phyloP scores from a whole-genome alignment of 371 early-diverging fungal genomes.

The Mortierella sp. region DNA sequence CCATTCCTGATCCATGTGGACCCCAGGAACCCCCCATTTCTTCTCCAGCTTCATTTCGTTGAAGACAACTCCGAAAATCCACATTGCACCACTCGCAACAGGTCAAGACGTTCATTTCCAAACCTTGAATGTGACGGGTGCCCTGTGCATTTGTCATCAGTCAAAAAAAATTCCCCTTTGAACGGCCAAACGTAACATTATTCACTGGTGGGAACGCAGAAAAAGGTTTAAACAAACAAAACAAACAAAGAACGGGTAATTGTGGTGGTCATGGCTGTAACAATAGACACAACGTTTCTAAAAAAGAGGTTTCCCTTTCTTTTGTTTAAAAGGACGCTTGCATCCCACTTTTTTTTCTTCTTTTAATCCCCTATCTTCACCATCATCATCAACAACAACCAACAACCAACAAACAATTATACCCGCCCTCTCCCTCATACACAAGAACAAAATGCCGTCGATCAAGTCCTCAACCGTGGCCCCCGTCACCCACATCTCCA shows the following conservation, averaged over 20 bases:
- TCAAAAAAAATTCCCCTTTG: not conserved
- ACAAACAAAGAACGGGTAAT: not conserved
- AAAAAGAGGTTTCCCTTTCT: not conserved
- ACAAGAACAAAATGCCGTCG: not conserved
- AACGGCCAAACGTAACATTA: not conserved
- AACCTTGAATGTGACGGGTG: constrained; percentile 15
- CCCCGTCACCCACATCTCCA: constrained; percentile 2
- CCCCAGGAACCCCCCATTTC: not conserved
- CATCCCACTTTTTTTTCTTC: not conserved
- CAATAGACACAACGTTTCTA: not conserved
- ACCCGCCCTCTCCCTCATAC: not conserved
- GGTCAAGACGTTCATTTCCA: not conserved
- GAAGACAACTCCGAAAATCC: constrained; percentile 1
- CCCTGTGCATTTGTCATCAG: constrained; percentile 13
- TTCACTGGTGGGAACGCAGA: not conserved
- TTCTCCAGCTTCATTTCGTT: not conserved
- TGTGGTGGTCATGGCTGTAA: not conserved
- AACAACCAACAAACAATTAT: not conserved
- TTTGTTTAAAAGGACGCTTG: not conserved
- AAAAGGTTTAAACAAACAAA: not conserved
- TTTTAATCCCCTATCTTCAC: not conserved
- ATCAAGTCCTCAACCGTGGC: not conserved
- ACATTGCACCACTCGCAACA: constrained; percentile 1
- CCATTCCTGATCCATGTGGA: not conserved
- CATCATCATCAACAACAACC: not conserved